Evolutionary conservation across 768 basidiomycete genomes (phyloP).

Genomic region (Sporobolomyces phaffii): DNA sequence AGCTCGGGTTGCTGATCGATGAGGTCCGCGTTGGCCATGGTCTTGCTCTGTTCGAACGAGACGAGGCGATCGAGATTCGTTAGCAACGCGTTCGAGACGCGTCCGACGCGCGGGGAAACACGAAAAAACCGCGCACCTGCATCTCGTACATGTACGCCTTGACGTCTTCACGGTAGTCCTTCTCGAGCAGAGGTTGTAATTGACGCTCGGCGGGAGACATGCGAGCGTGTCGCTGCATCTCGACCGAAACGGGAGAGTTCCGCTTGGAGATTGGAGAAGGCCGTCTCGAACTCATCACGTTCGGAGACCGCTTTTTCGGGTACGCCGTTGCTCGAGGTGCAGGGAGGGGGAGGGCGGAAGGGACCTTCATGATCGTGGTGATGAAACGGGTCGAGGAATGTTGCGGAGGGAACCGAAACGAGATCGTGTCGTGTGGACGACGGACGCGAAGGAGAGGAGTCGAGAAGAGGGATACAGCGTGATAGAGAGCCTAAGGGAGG

Average conservation of each 20-base stretch:
- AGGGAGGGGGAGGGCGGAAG: conserved; percentile 23
- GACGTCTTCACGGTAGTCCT: conserved; percentile 92
- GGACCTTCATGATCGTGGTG: conserved; percentile 20
- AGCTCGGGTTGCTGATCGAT: conserved; percentile 99
- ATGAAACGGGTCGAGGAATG: conserved; percentile 22
- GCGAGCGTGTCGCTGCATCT: conserved; percentile 44
- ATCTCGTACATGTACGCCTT: conserved; percentile 90
- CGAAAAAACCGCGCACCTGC: conserved; percentile 66
- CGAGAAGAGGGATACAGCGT: neutral
- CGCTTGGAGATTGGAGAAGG: conserved; percentile 47
- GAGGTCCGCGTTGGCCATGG: conserved; percentile 83
- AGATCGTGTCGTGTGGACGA: neutral
- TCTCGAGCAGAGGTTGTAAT: conserved; percentile 73
- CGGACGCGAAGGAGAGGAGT: neutral
- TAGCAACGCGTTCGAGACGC: conserved; percentile 13
- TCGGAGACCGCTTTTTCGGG: conserved; percentile 55
- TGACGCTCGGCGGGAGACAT: conserved; percentile 56
- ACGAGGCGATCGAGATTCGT: neutral
- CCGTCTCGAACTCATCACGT: neutral
- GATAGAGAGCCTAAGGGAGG: neutral
- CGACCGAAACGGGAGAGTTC: conserved; percentile 56
- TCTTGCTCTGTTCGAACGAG: conserved; percentile 56
- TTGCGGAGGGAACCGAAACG: conserved; percentile 2
- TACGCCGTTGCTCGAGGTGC: conserved; percentile 48
- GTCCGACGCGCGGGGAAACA: conserved; percentile 5